Conservation (phyloP, 2,329 filamentous ascomycete genomes). For the Leptographium wingfieldii region DNA sequence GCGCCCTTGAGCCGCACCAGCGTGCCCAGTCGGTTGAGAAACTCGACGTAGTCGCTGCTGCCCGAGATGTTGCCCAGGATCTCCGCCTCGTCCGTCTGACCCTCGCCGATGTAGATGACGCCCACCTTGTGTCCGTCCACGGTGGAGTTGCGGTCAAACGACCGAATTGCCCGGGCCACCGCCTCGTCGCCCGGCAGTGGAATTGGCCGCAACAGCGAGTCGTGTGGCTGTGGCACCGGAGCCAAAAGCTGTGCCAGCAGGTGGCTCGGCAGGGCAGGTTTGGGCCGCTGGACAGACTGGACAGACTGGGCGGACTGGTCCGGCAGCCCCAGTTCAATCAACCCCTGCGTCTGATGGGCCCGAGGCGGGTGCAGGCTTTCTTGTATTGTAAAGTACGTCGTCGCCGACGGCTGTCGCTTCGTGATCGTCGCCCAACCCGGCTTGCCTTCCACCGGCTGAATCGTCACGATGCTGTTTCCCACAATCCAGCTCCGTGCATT, state of each 20-base stretch:
- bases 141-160: conserved; percentile 78
- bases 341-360: conserved; percentile 31
- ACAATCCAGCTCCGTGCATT: conserved; percentile 52
- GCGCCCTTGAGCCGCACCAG: conserved; percentile 70
- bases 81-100: conserved; percentile 68
- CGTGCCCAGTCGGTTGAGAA: conserved; percentile 71
- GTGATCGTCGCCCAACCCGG: conserved; percentile 60
- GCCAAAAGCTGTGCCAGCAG: conserved; percentile 58
- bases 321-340: neutral
- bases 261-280: conserved; percentile 48
- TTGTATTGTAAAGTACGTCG: conserved; percentile 44
- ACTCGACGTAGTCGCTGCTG: conserved; percentile 76
- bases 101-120: conserved; percentile 82
- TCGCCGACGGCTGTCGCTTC: conserved; percentile 58
- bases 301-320: too few species aligned
- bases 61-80: conserved; percentile 81
- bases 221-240: conserved; percentile 43
- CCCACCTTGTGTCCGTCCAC: conserved; percentile 94
- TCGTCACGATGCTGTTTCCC: conserved; percentile 60
- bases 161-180: conserved; percentile 59
- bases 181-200: conserved; percentile 59
- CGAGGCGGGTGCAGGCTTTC: conserved; percentile 47
- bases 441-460: conserved; percentile 51
- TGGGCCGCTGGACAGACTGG: too few species aligned
- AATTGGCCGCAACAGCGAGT: conserved; percentile 53